Conservation (phyloP, 176 grass and related monocot genomes). For the Leersia perrieri region DNA sequence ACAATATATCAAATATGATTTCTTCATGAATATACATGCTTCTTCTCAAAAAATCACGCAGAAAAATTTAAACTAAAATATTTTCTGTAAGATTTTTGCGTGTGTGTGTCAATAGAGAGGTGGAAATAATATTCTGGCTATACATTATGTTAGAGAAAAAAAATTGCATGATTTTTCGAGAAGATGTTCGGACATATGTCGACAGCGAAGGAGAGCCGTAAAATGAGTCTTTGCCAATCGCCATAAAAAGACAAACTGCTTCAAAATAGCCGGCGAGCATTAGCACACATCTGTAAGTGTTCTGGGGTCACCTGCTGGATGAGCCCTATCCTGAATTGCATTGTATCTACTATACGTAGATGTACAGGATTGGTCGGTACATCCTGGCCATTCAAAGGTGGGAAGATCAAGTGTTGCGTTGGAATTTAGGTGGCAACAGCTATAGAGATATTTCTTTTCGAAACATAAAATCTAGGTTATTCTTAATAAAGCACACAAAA, state of each 20-base stretch:
- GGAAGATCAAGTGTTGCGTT: not conserved
- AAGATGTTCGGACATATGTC: not conserved
- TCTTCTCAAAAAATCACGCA: too few species aligned
- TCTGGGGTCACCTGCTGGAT: conserved; percentile 29
- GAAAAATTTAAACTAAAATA: too few species aligned
- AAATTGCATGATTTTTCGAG: not conserved
- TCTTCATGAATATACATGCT: not conserved
- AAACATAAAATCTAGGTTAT: not conserved
- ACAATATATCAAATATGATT: not conserved
- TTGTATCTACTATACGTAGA: not conserved
- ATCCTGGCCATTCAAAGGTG: conserved; percentile 15
- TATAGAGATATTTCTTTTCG: not conserved
- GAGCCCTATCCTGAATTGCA: conserved; percentile 26
- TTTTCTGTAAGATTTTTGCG: too few species aligned
- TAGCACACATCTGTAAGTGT: conserved; percentile 24
- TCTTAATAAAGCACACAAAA: not conserved
- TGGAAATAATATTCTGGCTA: not conserved
- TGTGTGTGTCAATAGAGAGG: not conserved
- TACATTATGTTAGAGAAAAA: not conserved
- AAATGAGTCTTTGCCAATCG: conserved; percentile 22
- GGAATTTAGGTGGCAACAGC: conserved; percentile 33
- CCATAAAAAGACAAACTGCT: not conserved
- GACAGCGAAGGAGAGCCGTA: conserved; percentile 27
- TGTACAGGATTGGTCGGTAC: conserved; percentile 20
- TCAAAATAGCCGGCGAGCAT: conserved; percentile 20